Percentiles rank a stretch among this genome's conserved stretches.
phyloP scores from a whole-genome alignment of 352 stramenopile genomes.

The Bremia lactucae region DNA sequence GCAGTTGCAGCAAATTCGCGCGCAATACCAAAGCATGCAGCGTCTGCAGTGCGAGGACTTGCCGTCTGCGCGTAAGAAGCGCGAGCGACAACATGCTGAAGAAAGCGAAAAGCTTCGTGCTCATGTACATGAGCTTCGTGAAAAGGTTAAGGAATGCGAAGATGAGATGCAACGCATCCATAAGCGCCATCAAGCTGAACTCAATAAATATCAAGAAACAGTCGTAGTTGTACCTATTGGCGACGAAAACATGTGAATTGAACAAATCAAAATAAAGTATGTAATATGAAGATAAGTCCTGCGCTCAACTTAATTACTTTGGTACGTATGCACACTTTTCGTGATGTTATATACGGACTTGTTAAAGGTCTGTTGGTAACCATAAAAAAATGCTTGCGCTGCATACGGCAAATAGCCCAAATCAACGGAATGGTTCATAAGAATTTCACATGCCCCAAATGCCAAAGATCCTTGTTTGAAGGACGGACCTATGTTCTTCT shows the following conservation, averaged over 20 bases:
- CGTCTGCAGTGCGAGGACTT: conserved; percentile 22
- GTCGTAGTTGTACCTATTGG: conserved; percentile 16
- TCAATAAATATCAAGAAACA: conserved; percentile 21
- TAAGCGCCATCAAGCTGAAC: conserved; percentile 35
- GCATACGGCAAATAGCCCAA: too few species aligned
- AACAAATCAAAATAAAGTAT: too few species aligned
- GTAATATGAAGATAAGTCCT: too few species aligned
- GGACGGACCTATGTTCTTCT: too few species aligned
- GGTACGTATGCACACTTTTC: too few species aligned
- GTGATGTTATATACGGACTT: too few species aligned
- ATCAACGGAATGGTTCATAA: too few species aligned
- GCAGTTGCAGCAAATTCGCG: conserved; percentile 54
- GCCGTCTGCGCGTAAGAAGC: conserved; percentile 27
- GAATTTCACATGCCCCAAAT: too few species aligned
- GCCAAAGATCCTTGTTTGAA: too few species aligned
- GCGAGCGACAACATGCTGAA: conserved; percentile 27
- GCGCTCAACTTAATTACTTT: too few species aligned
- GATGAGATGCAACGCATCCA: conserved; percentile 78
- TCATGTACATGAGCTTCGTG: conserved; percentile 50
- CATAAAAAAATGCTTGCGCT: too few species aligned
- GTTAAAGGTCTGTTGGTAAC: too few species aligned
- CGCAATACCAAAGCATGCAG: conserved; percentile 38
- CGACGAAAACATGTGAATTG: conserved; percentile 9
- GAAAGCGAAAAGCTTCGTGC: conserved; percentile 45
- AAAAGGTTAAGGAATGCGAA: conserved; percentile 64